These are phyloP conservation scores for Pouteria campechiana DNA, from an alignment of 179 eudicot genomes.

Conservation along the genomic window DNA sequence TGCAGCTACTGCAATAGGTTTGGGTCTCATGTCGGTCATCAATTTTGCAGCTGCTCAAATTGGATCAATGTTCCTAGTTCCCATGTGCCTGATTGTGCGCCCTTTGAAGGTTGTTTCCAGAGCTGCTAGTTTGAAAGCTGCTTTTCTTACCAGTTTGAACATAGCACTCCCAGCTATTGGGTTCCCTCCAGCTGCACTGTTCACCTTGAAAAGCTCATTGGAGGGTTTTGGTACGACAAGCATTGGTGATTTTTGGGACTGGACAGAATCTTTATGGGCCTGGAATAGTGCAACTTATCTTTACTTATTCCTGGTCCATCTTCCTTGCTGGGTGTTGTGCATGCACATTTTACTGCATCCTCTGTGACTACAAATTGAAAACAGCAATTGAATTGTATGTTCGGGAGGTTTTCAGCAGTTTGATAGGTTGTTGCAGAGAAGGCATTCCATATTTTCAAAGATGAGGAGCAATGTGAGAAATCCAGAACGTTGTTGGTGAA, in stretches of 20 bases:
- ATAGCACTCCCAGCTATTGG: conserved; percentile 27
- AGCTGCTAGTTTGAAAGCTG: conserved; percentile 16
- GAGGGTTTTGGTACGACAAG: conserved; percentile 31
- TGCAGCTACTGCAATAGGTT: conserved; percentile 64
- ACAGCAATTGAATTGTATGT: no score
- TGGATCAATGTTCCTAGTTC: conserved; percentile 72
- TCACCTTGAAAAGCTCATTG: conserved; percentile 37
- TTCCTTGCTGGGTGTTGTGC: conserved; percentile 90
- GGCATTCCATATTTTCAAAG: no score
- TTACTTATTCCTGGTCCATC: conserved; percentile 62
- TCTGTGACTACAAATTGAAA: no score
- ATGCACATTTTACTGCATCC: conserved; percentile 48
- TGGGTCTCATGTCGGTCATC: conserved; percentile 84
- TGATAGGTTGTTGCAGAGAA: no score
- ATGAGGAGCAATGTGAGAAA: no score
- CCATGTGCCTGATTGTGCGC: conserved; percentile 62
- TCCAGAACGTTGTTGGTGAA: no score
- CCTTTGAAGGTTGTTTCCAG: conserved; percentile 42
- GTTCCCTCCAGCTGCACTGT: conserved; percentile 59
- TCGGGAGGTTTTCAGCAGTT: no score
- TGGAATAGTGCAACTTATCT: conserved; percentile 92
- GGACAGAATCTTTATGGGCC: conserved; percentile 76
- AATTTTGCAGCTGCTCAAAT: conserved; percentile 90
- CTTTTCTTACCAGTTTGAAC: conserved; percentile 31
- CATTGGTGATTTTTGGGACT: conserved; percentile 69